phyloP scores from a whole-genome alignment of 805 yeast species.

The Metschnikowia amazonensis region DNA sequence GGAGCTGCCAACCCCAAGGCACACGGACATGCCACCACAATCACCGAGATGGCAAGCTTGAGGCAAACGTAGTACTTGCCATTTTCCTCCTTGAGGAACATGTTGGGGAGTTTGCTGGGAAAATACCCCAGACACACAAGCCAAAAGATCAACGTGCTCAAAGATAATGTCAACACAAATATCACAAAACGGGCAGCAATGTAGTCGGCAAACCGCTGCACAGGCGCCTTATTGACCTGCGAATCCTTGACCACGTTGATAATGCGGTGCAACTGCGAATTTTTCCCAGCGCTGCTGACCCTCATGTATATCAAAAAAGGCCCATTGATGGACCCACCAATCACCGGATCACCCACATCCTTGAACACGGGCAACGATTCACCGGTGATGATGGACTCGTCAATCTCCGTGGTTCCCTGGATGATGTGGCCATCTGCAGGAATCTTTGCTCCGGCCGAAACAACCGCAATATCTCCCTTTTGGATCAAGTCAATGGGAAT shows the following conservation, averaged over 20 bases:
- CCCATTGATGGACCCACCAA: conserved; percentile 92
- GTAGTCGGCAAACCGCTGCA: conserved; percentile 82
- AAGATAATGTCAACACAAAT: conserved; percentile 55
- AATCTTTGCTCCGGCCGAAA: conserved; percentile 81
- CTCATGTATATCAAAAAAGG: conserved; percentile 64
- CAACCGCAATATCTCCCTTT: conserved; percentile 66
- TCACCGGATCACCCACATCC: conserved; percentile 53
- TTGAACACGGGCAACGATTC: conserved; percentile 79
- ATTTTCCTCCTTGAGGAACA: conserved; percentile 43
- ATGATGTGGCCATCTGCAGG: conserved; percentile 89
- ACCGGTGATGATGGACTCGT: conserved; percentile 90
- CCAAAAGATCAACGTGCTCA: conserved; percentile 54
- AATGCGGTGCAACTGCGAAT: conserved; percentile 83
- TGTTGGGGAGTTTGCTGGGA: conserved; percentile 38
- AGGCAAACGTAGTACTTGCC: conserved; percentile 67
- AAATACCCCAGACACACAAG: conserved; percentile 27
- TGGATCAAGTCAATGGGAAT: conserved; percentile 80
- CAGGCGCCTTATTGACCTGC: conserved; percentile 83
- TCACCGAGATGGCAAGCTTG: conserved; percentile 80
- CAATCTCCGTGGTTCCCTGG: conserved; percentile 76
- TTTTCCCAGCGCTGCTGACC: conserved; percentile 71
- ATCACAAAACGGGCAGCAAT: conserved; percentile 87
- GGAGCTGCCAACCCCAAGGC: conserved; percentile 97
- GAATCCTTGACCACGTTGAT: conserved; percentile 85
- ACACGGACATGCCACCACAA: conserved; percentile 98